phyloP scores from a whole-genome alignment of 2,329 filamentous ascomycete genomes.

The Fusarium pseudocircinatum region DNA sequence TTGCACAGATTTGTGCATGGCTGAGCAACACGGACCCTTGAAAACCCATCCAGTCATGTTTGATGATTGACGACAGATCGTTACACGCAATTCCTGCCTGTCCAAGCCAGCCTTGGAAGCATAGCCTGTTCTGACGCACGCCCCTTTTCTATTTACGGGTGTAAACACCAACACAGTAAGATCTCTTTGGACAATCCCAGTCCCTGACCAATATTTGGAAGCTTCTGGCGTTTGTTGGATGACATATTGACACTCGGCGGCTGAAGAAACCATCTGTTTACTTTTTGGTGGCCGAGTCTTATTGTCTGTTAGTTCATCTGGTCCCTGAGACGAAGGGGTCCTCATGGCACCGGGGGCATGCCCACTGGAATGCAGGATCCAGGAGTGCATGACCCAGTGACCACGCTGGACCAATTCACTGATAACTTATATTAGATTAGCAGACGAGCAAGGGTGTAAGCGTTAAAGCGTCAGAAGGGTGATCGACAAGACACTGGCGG shows the following conservation, averaged over 20 bases:
- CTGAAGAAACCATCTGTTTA: constrained; percentile 27
- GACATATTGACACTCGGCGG: not conserved
- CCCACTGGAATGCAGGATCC: constrained; percentile 41
- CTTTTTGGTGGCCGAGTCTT: not conserved
- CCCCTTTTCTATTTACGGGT: constrained; percentile 35
- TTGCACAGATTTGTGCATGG: constrained; percentile 32
- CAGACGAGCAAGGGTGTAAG: constrained; percentile 20
- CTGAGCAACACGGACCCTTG: constrained; percentile 20
- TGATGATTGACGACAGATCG: constrained; percentile 17
- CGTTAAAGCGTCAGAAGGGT: constrained; percentile 12
- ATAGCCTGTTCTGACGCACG: constrained; percentile 31
- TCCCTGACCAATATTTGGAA: constrained; percentile 9
- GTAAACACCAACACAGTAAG: constrained; percentile 11
- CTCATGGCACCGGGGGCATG: constrained; percentile 1
- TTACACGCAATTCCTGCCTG: constrained; percentile 18
- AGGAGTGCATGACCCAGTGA: constrained; percentile 41
- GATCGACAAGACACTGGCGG: constrained; percentile 33
- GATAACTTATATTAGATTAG: constrained; percentile 36
- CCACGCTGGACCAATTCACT: constrained; percentile 18
- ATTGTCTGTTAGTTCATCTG: constrained; percentile 9
- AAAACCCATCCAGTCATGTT: constrained; percentile 22
- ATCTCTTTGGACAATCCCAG: constrained; percentile 6
- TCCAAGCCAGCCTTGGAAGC: constrained; percentile 16
- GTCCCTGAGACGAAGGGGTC: constrained; percentile 26
- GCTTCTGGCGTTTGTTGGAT: constrained; percentile 25